These are phyloP conservation scores for Antarctomyces pellizariae DNA, from an alignment of 495 filamentous ascomycete species.

Conservation along the genomic window DNA sequence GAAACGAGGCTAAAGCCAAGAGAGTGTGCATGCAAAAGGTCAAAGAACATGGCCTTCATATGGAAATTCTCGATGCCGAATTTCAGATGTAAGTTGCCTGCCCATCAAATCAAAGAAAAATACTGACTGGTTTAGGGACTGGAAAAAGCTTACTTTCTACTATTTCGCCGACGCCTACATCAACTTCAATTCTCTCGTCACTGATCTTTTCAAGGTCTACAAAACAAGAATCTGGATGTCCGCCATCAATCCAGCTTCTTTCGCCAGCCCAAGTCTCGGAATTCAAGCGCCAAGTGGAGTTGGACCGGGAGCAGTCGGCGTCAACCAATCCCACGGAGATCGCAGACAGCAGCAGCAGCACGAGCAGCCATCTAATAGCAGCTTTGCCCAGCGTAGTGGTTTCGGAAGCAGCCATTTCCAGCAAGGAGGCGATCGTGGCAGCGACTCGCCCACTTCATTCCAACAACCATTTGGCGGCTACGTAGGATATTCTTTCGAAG, in stretches of 20 bases:
- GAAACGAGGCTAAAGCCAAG: constrained; percentile 92
- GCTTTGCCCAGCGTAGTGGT: constrained; percentile 14
- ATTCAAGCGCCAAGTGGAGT: constrained; percentile 41
- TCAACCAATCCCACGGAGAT: constrained; percentile 18
- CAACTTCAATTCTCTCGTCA: constrained; percentile 94
- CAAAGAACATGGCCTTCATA: constrained; percentile 75
- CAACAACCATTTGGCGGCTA: too few species aligned
- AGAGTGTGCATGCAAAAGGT: constrained; percentile 91
- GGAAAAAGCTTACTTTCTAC: constrained; percentile 96
- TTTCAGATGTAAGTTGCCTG: constrained; percentile 68
- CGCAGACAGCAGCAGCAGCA: constrained; percentile 23
- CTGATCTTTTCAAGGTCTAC: constrained; percentile 95
- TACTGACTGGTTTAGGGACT: constrained; percentile 42
- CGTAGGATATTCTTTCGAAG: too few species aligned
- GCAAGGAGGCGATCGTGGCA: too few species aligned
- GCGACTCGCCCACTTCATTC: too few species aligned
- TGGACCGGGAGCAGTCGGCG: constrained; percentile 33
- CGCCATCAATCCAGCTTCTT: constrained; percentile 92
- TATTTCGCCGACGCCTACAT: constrained; percentile 97
- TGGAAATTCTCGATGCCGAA: constrained; percentile 98
- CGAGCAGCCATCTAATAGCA: constrained; percentile 20
- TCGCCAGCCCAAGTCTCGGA: constrained; percentile 59
- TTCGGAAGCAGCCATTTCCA: too few species aligned
- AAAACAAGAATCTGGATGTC: constrained; percentile 99
- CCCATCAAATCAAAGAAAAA: not conserved